A percentile compares a stretch with the other conserved stretches of the same genome.
Evolutionary conservation across 768 basidiomycete species (phyloP).

Genomic region (Aureoboletus auriporus): DNA sequence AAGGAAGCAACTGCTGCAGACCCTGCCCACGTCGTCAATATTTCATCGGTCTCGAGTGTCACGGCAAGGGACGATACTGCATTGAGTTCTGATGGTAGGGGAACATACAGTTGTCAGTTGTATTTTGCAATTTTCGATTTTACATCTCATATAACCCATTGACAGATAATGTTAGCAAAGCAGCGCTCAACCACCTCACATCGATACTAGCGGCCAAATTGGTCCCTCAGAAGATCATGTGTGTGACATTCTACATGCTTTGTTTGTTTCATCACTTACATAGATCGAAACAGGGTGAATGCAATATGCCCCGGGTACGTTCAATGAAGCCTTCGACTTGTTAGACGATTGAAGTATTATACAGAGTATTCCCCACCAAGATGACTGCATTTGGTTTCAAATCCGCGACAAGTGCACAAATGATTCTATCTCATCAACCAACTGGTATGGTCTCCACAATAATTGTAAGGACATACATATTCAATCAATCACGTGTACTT

Average conservation of each 20-base stretch:
- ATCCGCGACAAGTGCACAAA: constrained; percentile 43
- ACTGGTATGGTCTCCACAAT: constrained; percentile 43
- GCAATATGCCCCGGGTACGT: constrained; percentile 77
- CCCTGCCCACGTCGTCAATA: constrained; percentile 77
- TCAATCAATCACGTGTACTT: neutral
- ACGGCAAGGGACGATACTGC: constrained; percentile 44
- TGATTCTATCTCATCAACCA: constrained; percentile 53
- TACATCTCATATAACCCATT: neutral
- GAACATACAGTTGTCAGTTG: constrained; percentile 76
- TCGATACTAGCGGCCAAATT: constrained; percentile 67
- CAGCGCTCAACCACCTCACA: constrained; percentile 84
- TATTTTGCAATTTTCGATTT: neutral
- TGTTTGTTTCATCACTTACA: neutral
- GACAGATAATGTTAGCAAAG: constrained; percentile 77
- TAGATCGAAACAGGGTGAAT: constrained; percentile 54
- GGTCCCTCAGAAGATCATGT: constrained; percentile 60
- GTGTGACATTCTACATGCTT: constrained; percentile 25
- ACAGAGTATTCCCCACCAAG: constrained; percentile 73
- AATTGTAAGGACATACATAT: neutral
- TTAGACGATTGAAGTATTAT: neutral
- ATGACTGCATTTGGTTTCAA: constrained; percentile 77
- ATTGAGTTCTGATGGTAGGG: constrained; percentile 52
- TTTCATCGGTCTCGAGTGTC: constrained; percentile 67
- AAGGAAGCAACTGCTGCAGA: constrained; percentile 60
- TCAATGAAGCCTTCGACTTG: neutral